Conservation (phyloP, 2,329 filamentous ascomycete species). For the Cadophora gregata region DNA sequence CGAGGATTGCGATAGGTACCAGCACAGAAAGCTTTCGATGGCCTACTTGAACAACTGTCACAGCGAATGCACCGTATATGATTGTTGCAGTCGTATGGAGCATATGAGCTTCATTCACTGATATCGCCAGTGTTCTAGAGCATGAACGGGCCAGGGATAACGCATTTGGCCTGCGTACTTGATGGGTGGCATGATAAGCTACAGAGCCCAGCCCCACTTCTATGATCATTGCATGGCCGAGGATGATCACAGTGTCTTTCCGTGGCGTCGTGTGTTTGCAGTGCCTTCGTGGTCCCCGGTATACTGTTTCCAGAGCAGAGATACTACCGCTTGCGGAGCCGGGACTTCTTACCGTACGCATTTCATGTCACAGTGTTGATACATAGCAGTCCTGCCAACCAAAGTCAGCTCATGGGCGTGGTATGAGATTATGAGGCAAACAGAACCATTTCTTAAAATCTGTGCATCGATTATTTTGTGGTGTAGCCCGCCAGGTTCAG, state of each 20-base stretch:
- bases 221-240: constrained; percentile 18
- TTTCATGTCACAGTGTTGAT: constrained; percentile 56
- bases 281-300: constrained; percentile 25
- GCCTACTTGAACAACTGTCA: constrained; percentile 14
- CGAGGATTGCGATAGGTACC: not conserved
- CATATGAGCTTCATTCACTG: constrained; percentile 29
- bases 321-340: not conserved
- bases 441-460: constrained; percentile 29
- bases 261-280: constrained; percentile 16
- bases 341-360: constrained; percentile 49
- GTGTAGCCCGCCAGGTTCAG: not conserved
- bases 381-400: constrained; percentile 55
- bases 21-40: not conserved
- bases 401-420: not conserved
- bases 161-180: constrained; percentile 28
- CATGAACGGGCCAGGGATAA: not conserved
- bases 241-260: constrained; percentile 20
- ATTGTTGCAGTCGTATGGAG: constrained; percentile 25
- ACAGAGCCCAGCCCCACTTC: constrained; percentile 24
- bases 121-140: not conserved
- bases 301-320: constrained; percentile 18
- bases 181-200: constrained; percentile 24
- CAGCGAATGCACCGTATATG: constrained; percentile 23
- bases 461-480: not conserved
- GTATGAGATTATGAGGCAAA: not conserved